Percentiles rank a stretch among this genome's conserved stretches.
These are phyloP conservation scores for Erigeron philadelphicus DNA, from an alignment of 140 eudicot genomes.

Conservation along the genomic window DNA sequence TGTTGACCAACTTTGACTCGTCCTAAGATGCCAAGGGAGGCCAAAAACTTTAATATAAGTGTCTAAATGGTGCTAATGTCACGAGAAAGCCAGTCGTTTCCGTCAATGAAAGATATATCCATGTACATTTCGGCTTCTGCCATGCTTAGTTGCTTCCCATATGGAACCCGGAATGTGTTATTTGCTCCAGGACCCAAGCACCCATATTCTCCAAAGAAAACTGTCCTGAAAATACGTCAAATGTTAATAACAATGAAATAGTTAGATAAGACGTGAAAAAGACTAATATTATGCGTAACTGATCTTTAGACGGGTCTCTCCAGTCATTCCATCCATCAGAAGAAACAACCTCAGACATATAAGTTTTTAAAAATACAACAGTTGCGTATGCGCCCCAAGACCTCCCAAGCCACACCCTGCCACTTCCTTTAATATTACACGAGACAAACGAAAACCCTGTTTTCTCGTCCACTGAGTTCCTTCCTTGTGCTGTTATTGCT, in stretches of 20 bases:
- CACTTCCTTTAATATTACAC: constrained; percentile 65
- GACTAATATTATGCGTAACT: constrained; percentile 26
- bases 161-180: constrained; percentile 41
- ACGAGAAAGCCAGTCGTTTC: constrained; percentile 62
- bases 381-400: constrained; percentile 90
- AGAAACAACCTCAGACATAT: constrained; percentile 66
- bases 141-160: constrained; percentile 48
- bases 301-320: constrained; percentile 65
- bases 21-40: background rate
- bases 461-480: constrained; percentile 48
- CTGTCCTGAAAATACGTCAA: constrained; percentile 49
- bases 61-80: constrained; percentile 19
- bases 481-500: constrained; percentile 72
- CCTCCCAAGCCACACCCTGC: constrained; percentile 87
- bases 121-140: constrained; percentile 55
- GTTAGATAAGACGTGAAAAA: background rate
- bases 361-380: constrained; percentile 55
- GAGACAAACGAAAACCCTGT: constrained; percentile 73
- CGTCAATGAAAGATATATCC: constrained; percentile 69
- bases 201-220: constrained; percentile 67
- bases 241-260: background rate
- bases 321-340: constrained; percentile 92
- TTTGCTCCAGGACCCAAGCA: constrained; percentile 67
- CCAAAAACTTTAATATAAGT: constrained; percentile 1
- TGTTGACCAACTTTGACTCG: constrained; percentile 4